Evolutionary conservation across 2,329 filamentous ascomycete species (phyloP), one percentile per base, ranked within the genome.

Genomic region (Arthrobotrys sinensis): DNA sequence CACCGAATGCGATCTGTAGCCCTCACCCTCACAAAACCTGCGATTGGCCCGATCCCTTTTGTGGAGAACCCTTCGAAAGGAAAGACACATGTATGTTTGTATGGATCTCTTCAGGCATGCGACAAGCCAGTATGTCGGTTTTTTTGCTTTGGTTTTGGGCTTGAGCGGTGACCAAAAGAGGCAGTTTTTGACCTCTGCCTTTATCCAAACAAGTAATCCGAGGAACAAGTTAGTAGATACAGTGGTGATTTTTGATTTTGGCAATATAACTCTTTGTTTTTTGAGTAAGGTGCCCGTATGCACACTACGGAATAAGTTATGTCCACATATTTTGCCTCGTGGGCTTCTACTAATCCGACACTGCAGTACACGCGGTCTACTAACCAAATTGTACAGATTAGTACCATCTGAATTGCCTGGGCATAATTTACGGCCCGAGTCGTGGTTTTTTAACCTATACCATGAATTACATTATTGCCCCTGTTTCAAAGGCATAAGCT

Each of bases 241-340:
- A 16, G 55, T n/a, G 36, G 16, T 38, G 7, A 5, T 40, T 28
- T 60, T 60, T 57, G 14, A n/a, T 43, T 60, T 28, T 60, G 2
- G 55, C 19, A 43, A 60, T 60, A 60, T 60, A 60, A 60, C 43
- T 60, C 19, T 60, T 60, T 60, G 34, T 60, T 40, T 28, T 60
- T 60, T 43, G 32, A 24, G 14, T 36, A 38, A 38, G 52, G 5
- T 57, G 32, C 32, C 52, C 32, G 32, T 38, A 38, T 57, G 16
- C n/a, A n/a, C 32, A 12, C 32, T 57, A 19, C 6, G 52, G n/a
- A 38, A 57, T 38, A 36, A 38, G 52, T 5, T 21, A 36, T 21
- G 8, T 38, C 52, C 52, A 57, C 52, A 57, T 57, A 38, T 38
- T 60, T 57, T 60, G 5, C 55, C 55, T 60, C 55, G 52, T 57